These are phyloP conservation scores for Geranium incanum DNA, from an alignment of 441 rosid species.

Conservation along the genomic window DNA sequence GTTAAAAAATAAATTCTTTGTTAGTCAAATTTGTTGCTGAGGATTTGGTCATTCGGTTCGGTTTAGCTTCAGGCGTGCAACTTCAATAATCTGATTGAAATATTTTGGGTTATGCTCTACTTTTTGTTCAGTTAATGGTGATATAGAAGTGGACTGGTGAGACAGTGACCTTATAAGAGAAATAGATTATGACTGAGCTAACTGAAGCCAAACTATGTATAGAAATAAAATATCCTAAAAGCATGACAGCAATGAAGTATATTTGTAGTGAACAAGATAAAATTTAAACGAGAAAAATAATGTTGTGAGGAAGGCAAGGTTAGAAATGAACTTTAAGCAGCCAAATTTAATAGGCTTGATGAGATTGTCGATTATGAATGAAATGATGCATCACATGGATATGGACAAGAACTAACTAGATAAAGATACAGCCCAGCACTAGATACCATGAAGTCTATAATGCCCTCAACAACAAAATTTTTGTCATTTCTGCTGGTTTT, in stretches of 20 bases:
- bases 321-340: background rate
- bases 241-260: too few relatives aligned
- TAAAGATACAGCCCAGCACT: background rate
- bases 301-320: background rate
- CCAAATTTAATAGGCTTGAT: background rate
- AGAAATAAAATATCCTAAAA: too few relatives aligned
- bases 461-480: background rate
- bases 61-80: background rate
- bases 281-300: background rate
- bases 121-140: background rate
- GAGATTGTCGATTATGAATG: background rate
- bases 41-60: too few relatives aligned
- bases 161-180: too few relatives aligned
- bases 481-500: too few relatives aligned
- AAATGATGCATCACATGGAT: background rate
- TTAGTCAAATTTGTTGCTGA: background rate
- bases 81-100: background rate
- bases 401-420: background rate
- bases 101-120: background rate
- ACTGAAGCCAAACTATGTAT: too few relatives aligned
- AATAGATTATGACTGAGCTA: too few relatives aligned
- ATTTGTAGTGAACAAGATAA: too few relatives aligned
- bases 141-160: too few relatives aligned
- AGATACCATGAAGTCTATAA: background rate
- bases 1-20: constrained; percentile 24